Conservation (phyloP, 495 filamentous ascomycete genomes). For the Pseudomonodictys pantanalensis region DNA sequence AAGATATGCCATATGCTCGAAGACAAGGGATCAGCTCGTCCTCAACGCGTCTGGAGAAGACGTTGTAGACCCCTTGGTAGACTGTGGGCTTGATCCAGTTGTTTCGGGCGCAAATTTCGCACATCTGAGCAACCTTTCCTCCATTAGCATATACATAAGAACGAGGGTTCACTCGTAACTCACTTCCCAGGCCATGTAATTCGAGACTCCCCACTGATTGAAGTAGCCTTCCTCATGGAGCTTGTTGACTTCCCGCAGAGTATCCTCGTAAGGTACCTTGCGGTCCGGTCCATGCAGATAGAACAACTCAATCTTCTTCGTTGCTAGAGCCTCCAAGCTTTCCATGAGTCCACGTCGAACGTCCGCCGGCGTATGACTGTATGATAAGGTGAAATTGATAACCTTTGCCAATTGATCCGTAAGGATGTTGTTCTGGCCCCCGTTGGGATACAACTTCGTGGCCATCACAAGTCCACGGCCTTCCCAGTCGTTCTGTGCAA, state of each 20-base stretch:
- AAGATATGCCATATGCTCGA: conserved; percentile 51
- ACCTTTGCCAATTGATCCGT: no score
- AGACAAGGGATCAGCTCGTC: conserved; percentile 53
- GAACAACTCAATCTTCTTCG: conserved; percentile 51
- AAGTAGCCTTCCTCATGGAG: conserved; percentile 51
- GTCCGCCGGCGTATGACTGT: conserved; percentile 40
- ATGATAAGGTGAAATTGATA: conserved; percentile 25
- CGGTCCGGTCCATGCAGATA: conserved; percentile 55
- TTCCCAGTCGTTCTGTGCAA: conserved; percentile 49
- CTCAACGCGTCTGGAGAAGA: conserved; percentile 54
- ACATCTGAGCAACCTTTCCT: conserved; percentile 51
- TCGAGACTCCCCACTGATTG: conserved; percentile 50
- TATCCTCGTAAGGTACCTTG: conserved; percentile 50
- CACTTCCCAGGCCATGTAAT: conserved; percentile 53
- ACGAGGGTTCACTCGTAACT: no score
- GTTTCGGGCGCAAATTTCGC: conserved; percentile 48
- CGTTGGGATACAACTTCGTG: conserved; percentile 52
- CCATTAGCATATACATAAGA: no score
- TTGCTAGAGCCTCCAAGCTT: conserved; percentile 47
- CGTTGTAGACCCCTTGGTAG: conserved; percentile 67
- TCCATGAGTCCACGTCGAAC: conserved; percentile 36
- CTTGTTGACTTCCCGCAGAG: conserved; percentile 48
- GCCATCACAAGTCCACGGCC: conserved; percentile 51
- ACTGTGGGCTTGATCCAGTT: conserved; percentile 60
- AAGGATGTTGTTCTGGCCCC: no score